Percentiles rank a stretch among this genome's conserved stretches.
phyloP scores from a whole-genome alignment of 805 yeast genomes.

The Starmerella cellae region DNA sequence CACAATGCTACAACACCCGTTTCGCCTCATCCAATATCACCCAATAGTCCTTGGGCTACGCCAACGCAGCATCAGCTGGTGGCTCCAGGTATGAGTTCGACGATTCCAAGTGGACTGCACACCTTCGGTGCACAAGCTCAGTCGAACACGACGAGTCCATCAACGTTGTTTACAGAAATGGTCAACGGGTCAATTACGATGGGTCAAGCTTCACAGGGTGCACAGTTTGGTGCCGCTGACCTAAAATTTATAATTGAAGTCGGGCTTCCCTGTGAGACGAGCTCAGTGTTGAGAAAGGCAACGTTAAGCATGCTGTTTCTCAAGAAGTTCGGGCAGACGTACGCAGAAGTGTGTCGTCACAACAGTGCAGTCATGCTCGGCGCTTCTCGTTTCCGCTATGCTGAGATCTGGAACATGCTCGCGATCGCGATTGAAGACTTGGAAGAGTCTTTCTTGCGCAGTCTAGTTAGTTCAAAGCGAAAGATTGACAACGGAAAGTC shows the following conservation, averaged over 20 bases:
- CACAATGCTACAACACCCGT: neutral
- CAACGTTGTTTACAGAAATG: neutral
- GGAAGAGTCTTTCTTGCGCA: conserved; percentile 10
- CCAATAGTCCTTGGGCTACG: neutral
- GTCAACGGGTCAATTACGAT: neutral
- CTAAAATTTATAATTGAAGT: conserved; percentile 28
- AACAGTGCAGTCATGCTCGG: conserved; percentile 38
- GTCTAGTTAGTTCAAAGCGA: neutral
- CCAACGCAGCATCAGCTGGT: neutral
- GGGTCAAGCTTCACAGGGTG: neutral
- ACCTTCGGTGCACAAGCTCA: neutral
- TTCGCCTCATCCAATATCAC: neutral
- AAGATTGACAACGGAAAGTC: neutral
- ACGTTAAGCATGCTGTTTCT: conserved; percentile 17
- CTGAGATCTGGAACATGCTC: conserved; percentile 18
- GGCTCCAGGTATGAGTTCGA: neutral
- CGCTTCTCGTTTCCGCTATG: conserved; percentile 5
- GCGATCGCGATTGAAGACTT: conserved; percentile 14
- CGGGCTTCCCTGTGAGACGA: conserved; percentile 32
- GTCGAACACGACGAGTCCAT: neutral
- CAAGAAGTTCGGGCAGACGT: conserved; percentile 37
- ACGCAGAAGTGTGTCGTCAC: conserved; percentile 42
- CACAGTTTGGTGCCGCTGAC: too few species aligned
- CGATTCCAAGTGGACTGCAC: neutral
- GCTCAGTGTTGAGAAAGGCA: conserved; percentile 11